phyloP scores from a whole-genome alignment of 1,284 basidiomycete species.

The Pisolithus thermaeus region DNA sequence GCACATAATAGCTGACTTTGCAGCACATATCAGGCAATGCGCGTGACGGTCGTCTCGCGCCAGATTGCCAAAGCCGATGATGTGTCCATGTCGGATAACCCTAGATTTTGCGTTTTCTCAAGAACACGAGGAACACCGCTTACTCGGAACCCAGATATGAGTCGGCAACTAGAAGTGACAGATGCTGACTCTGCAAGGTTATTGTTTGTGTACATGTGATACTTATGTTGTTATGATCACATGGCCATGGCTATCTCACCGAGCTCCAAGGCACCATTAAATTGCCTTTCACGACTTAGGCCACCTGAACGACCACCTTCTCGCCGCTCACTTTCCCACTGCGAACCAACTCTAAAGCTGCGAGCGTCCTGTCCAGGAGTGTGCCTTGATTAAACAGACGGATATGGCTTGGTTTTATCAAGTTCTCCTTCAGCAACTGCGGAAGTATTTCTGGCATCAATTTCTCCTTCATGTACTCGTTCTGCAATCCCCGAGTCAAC shows the following conservation, averaged over 20 bases:
- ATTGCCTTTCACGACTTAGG: constrained; percentile 1
- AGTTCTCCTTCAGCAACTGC: constrained; percentile 30
- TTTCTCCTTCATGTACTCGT: constrained; percentile 35
- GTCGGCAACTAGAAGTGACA: background rate
- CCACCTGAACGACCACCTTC: constrained; percentile 41
- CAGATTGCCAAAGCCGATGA: background rate
- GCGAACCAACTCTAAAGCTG: constrained; percentile 38
- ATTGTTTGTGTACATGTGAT: background rate
- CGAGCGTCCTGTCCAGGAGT: constrained; percentile 35
- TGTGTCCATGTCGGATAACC: background rate
- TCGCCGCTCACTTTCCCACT: constrained; percentile 44
- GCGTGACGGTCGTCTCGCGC: background rate
- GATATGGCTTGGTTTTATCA: constrained; percentile 37
- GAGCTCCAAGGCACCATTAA: background rate
- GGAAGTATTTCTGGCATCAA: constrained; percentile 43
- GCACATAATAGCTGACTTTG: background rate
- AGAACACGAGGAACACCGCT: background rate
- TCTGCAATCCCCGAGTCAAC: constrained; percentile 22
- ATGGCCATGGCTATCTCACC: background rate
- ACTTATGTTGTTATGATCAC: background rate
- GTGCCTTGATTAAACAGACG: constrained; percentile 38
- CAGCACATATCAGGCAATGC: background rate
- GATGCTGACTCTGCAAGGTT: background rate
- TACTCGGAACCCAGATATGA: background rate
- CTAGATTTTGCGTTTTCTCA: background rate